phyloP scores from a whole-genome alignment of 139 green algal genomes.

The Chlorella ohadii region DNA sequence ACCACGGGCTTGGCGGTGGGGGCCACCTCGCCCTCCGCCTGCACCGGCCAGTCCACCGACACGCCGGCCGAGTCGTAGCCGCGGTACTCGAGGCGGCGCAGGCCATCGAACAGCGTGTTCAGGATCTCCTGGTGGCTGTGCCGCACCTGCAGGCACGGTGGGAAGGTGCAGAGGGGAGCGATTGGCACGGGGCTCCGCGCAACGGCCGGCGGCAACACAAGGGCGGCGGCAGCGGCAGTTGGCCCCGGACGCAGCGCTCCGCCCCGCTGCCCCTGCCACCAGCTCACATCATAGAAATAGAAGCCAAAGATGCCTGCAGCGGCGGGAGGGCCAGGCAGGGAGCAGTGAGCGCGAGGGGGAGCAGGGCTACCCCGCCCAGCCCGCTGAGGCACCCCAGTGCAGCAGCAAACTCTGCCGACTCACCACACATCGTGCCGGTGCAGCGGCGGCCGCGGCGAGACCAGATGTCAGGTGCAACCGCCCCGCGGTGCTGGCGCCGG shows the following conservation, averaged over 20 bases:
- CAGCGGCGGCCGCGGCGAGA: neutral
- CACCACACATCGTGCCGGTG: too few species aligned
- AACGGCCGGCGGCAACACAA: neutral
- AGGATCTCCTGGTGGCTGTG: conserved; percentile 79
- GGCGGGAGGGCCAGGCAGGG: neutral
- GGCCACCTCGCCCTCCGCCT: conserved; percentile 14
- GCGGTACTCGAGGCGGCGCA: conserved; percentile 96
- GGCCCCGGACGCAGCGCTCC: neutral
- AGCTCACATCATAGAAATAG: conserved; percentile 53
- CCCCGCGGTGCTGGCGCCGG: too few species aligned
- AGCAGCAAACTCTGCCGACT: too few species aligned
- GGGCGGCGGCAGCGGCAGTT: neutral
- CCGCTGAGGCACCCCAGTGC: too few species aligned
- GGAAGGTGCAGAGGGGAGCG: neutral
- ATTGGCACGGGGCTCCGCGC: neutral
- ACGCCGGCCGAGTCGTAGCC: conserved; percentile 97
- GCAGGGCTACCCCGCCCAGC: too few species aligned
- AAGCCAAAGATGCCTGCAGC: conserved; percentile 51
- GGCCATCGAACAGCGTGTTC: conserved; percentile 88
- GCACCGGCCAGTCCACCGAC: conserved; percentile 74
- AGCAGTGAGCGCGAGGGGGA: neutral
- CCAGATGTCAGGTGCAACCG: too few species aligned
- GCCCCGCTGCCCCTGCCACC: neutral
- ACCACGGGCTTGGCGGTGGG: conserved; percentile 59
- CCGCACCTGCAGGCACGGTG: conserved; percentile 43